Evolutionary conservation across 495 filamentous ascomycete genomes (phyloP), one percentile per base, ranked within the genome.

Genomic region (Neurospora sp.): DNA sequence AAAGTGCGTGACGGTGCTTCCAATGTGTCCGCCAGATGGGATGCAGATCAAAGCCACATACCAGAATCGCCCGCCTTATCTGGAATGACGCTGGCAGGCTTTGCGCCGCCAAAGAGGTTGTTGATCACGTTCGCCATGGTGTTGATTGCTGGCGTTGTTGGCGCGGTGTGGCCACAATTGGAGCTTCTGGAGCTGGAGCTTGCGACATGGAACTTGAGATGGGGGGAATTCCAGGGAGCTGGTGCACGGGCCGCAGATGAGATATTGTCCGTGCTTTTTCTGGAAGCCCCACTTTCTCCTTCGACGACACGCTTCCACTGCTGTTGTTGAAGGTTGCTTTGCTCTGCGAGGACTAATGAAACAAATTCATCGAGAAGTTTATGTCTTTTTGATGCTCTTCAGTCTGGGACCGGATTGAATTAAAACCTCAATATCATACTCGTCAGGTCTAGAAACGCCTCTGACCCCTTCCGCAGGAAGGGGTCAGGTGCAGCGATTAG

Each of bases 61-160:
- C 90, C 90, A 82, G 90, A 87, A 78, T 92, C 89, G 72, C 82
- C 83, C 72, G 83, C 83, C 66, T 74, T 62, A 23, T 44, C 74
- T 70, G 84, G 82, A 70, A 78, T 79, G 62, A 86, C 83, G 72
- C 81, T 83, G 70, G 76, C 81, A 74, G 88, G 79, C 84, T 89
- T 87, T 74, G 84, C 83, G 79, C 89, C 89, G 78, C 89, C 91
- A 77, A 92, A 89, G 75, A 92, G 79, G 79, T 89, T 89, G 80
- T 90, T 90, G 78, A 93, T 79, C 75, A 92, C 78, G 79, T 87
- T 89, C 79, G 90, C 90, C 91, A 93, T 93, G 71, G 77, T 80
- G 73, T 76, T n/a, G 71, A 12, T 44, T 39, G 44, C 54, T 72
- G 70, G 62, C 62, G 69, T 74, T 70, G 72, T 72, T 48, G 76